Conservation (phyloP, 768 basidiomycete species). For the Lactifluus echinatus region DNA sequence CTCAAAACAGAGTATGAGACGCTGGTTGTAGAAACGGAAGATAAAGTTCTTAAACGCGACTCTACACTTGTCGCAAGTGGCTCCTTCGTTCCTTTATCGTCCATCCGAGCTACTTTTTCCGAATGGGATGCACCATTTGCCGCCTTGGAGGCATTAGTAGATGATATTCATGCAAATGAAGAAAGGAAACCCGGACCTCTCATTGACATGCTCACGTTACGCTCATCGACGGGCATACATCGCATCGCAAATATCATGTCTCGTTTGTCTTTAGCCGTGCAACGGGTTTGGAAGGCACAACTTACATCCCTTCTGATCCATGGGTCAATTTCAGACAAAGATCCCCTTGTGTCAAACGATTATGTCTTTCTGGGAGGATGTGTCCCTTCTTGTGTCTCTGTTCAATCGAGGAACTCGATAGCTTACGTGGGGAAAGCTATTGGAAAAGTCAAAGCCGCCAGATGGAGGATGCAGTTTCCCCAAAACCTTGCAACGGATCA, state of each 20-base stretch:
- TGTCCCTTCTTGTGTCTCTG: conserved; percentile 68
- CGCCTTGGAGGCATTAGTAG: conserved; percentile 55
- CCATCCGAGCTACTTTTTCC: conserved; percentile 73
- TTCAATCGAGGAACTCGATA: conserved; percentile 70
- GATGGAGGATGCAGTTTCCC: conserved; percentile 73
- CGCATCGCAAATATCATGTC: conserved; percentile 64
- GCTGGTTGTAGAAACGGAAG: conserved; percentile 73
- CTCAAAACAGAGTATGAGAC: conserved; percentile 74
- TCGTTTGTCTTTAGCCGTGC: conserved; percentile 64
- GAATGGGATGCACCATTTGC: conserved; percentile 85
- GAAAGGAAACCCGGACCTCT: conserved; percentile 67
- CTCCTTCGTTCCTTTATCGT: conserved; percentile 80
- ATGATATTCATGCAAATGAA: conserved; percentile 46
- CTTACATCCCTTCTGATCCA: conserved; percentile 77
- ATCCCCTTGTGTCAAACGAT: conserved; percentile 57
- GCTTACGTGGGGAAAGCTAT: conserved; percentile 82
- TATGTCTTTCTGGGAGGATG: conserved; percentile 55
- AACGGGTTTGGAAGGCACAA: conserved; percentile 77
- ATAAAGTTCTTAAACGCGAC: conserved; percentile 68
- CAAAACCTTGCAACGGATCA: conserved; percentile 56
- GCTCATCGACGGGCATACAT: conserved; percentile 72
- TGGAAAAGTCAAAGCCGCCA: conserved; percentile 70
- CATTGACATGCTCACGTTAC: conserved; percentile 67
- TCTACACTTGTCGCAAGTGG: conserved; percentile 67
- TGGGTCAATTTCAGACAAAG: conserved; percentile 50